A percentile compares a stretch with the other conserved stretches of the same genome.
Conservation (phyloP, 2,329 filamentous ascomycete species). For the Talaromyces pinophilus region DNA sequence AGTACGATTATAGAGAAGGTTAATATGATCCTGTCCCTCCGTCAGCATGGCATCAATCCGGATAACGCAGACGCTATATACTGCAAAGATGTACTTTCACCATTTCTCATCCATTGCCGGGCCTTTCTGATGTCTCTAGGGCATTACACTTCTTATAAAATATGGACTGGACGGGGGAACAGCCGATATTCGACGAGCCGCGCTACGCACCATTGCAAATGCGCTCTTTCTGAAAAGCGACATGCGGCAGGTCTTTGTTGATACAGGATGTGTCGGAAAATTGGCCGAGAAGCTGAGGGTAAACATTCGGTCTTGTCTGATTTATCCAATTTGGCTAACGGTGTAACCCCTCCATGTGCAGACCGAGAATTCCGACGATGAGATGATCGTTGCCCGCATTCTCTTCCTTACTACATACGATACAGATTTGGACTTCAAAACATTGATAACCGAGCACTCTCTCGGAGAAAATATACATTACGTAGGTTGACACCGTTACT, state of each 20-base stretch:
- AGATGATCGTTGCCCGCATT: constrained; percentile 79
- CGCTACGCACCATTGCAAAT: constrained; percentile 81
- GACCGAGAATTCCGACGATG: constrained; percentile 74
- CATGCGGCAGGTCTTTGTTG: constrained; percentile 71
- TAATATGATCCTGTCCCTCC: constrained; percentile 62
- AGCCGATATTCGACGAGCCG: constrained; percentile 68
- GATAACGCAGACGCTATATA: constrained; percentile 78
- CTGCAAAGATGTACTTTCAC: constrained; percentile 63
- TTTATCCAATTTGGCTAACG: not conserved
- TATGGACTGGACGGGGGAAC: constrained; percentile 72
- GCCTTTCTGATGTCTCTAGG: constrained; percentile 53
- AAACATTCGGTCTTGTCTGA: constrained; percentile 20
- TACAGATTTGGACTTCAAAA: constrained; percentile 65
- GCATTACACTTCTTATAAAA: constrained; percentile 68
- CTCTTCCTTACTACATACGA: constrained; percentile 79
- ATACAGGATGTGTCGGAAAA: constrained; percentile 66
- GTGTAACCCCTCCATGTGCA: constrained; percentile 28
- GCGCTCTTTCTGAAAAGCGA: constrained; percentile 69
- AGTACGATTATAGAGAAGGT: constrained; percentile 35
- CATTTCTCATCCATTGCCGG: not conserved
- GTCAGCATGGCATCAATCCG: constrained; percentile 74
- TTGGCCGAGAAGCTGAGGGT: constrained; percentile 69
- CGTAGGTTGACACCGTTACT: constrained; percentile 27
- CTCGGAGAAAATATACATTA: constrained; percentile 68
- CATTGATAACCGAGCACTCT: constrained; percentile 65